Evolutionary conservation across 768 basidiomycete species (phyloP), one percentile per base, ranked within the genome.

Genomic region (Hirschioporus abietinus): DNA sequence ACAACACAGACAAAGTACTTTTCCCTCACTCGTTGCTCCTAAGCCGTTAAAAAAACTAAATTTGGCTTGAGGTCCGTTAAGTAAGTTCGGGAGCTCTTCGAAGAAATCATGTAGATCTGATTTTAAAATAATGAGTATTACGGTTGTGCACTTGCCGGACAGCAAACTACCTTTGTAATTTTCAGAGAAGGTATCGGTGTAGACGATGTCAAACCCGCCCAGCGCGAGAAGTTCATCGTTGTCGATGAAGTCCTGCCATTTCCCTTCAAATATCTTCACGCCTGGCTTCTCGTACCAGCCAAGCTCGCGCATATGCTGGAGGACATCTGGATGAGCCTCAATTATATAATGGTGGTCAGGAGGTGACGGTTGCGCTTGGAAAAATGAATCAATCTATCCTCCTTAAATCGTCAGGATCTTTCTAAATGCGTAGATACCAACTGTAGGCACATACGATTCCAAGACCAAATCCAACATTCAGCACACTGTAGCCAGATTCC

Each of bases 1-100:
- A 30, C 20, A 61, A 2, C 9, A 3, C 20, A 18, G 5, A 34
- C 9, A 25, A n/a, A 68, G 61, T 65, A 35, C 63, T 60, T 15
- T 36, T 23, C 57, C 68, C 89, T 75, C 73, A 91, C 93, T 95
- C 8, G 95, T 98, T 34, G 96, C 96, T 18, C 93, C 97, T 9
- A 99, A 84, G 15, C 97, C 97, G 73, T 99, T 94, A 84, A 99
- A 99, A 78, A 99, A 99, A 68, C 94, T 90, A 74, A 96, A 92
- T 18, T 87, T 82, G n/a, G 91, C 89, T 17, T 87, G 81, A n/a
- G 87, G 84, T 17, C 88, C 87, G 24, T 83, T 82, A 18, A 98
- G 80, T 5, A 99, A 81, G 71, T 91, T 82, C 1, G 93, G 93
- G 1, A 97, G 76, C 60, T 84, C 79, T 65, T 88, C 86, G 76